Evolutionary conservation across 1,284 basidiomycete genomes (phyloP).

Genomic region (Trichosporon sp.): DNA sequence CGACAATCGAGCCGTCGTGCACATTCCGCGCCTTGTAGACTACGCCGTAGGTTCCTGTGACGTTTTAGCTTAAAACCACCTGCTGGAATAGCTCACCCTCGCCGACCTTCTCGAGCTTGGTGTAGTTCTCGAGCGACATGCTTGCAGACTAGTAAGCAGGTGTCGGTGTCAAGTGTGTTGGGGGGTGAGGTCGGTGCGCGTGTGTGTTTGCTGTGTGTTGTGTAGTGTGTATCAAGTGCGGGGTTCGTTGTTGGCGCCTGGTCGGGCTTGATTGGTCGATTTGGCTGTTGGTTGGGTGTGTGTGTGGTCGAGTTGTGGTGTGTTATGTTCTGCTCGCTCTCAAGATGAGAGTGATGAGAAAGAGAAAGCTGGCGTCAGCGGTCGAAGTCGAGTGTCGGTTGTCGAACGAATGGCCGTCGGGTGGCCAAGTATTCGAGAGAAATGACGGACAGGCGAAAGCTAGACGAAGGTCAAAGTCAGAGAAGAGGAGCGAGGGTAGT

Average conservation of each 20-base stretch:
- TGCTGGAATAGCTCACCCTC: slow-evolving; percentile 41
- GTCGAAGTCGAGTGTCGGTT: too few species aligned
- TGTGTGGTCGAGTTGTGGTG: too few species aligned
- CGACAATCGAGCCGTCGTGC: slow-evolving; percentile 71
- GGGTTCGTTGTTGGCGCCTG: too few species aligned
- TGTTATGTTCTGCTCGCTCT: too few species aligned
- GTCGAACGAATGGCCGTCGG: too few species aligned
- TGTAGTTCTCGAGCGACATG: slow-evolving; percentile 50
- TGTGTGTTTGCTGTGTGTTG: neutral
- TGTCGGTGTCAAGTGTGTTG: neutral
- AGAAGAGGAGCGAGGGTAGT: neutral
- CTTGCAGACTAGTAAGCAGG: neutral
- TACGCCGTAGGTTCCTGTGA: slow-evolving; percentile 90
- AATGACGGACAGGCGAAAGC: neutral
- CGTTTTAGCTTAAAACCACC: neutral
- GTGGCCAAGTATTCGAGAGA: too few species aligned
- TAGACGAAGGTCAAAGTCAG: too few species aligned
- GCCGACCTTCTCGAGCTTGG: slow-evolving; percentile 77
- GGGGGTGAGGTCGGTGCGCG: neutral
- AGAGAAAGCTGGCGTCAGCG: too few species aligned
- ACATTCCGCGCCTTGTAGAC: slow-evolving; percentile 89
- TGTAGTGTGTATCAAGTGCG: neutral
- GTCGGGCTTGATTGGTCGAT: neutral
- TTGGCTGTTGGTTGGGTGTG: neutral
- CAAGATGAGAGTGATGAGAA: too few species aligned